Base-by-base conservation (phyloP, 257 asterid genomes). In the Lycium ferocissimum region DNA sequence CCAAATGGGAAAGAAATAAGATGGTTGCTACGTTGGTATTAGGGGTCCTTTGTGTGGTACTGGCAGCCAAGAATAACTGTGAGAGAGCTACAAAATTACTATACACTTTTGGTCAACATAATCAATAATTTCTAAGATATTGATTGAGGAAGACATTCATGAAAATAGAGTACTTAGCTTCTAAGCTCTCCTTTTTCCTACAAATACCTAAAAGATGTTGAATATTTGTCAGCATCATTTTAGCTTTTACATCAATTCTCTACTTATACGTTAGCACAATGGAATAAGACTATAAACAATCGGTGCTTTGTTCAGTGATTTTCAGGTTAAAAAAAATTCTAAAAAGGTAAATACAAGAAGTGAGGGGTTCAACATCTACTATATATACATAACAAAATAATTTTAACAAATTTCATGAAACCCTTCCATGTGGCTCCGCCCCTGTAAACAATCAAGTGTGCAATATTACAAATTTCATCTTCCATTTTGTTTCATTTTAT, bases 141-240 rank as follows among this genome's bases (percentile, higher is more conserved):
- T 26, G 8, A 70, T 70, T 70, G 17, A 38, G 54, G 54, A 38
- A 10, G 40, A 5, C 15, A 53, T 53, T 54, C 63, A 53, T 76
- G 81, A 76, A 76, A 51, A 53, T 76, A 76, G 63, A 76, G 65
- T 76, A 76, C 49, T 76, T 76, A 76, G 82, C 82, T 76, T 76
- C 65, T 76, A 76, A 26, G 82, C 47, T 51, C 82, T 76, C 65
- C 8, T 14, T 53, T 76, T 47, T 14, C 53, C 40, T 40, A 51
- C 18, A 26, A 20, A 47, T 53, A 51, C 82, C 63, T 13, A 53
- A 76, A 26, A 76, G 5, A n/a, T 54, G 43, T 76, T 53, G 40
- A 22, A 76, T 53, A 70, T 75, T 53, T 76, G 65, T 53, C 82
- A 76, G 65, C 82, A 76, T 76, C 82, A 51, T 76, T 76, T 75